Base-by-base conservation (phyloP, 352 stramenopile species). In the Phytophthora parvispora region DNA sequence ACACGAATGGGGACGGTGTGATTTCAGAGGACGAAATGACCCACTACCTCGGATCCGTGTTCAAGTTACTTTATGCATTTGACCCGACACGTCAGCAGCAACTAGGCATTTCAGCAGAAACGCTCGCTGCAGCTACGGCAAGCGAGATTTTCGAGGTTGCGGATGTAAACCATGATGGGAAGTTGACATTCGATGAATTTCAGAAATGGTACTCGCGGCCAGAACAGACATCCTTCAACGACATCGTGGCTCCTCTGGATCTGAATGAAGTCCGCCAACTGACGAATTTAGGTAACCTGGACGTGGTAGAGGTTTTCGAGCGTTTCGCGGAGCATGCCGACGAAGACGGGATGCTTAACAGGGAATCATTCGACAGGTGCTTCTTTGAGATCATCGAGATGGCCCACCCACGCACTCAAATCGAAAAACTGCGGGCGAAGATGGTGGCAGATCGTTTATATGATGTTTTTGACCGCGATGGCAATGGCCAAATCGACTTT, bases 301-400 rank as follows among this genome's bases (percentile, higher is more conserved):
- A 96, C 38, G 88, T 97, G 8, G 89, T 90, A 16, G 90, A 97
- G 34, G 89, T 97, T 3, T 97, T 97, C 70, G 87, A 95, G 59
- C 74, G 87, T 1, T 95, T 97, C 74, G 90, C 90, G 2, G 82
- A 93, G 60, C 77, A 86, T 64, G 83, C 82, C 15, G 74, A 92
- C 42, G 72, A 84, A 10, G 60, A 88, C 8, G 87, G 87, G 0
- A 74, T 91, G 50, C 73, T 96, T 2, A 78, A 87, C 38, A 82
- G 83, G 28, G 61, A 86, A 32, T 74, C 85, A 16, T 97, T 97
- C 40, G 86, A 94, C 61, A 78, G 74, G 27, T 95, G 88, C 67
- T 86, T 93, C 59, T 81, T 81, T 31, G 76, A 91, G 53, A 93
- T 91, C 27, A 90, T 88, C 25, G 84, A 88, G 43, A 86, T 87